These are phyloP conservation scores for Fusarium multiceps DNA, from an alignment of 2,329 filamentous ascomycete species.

Conservation along the genomic window DNA sequence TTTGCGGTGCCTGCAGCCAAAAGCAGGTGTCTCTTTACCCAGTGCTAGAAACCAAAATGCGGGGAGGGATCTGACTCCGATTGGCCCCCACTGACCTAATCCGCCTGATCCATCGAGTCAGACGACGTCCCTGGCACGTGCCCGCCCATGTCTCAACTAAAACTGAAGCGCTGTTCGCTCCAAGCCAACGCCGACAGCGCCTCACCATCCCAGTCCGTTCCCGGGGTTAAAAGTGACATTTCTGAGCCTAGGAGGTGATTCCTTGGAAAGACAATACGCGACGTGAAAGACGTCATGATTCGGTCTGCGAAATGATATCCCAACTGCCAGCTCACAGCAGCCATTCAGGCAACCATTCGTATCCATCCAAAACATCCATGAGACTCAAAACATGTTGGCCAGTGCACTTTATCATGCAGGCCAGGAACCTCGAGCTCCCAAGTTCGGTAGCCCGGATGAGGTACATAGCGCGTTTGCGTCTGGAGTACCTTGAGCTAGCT, in stretches of 20 bases:
- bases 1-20: slow-evolving; percentile 29
- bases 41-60: slow-evolving; percentile 43
- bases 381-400: slow-evolving; percentile 6
- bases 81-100: slow-evolving; percentile 42
- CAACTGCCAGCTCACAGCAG: slow-evolving; percentile 8
- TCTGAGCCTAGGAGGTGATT: slow-evolving; percentile 24
- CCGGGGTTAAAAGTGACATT: slow-evolving; percentile 20
- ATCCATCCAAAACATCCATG: slow-evolving; percentile 4
- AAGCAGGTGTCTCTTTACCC: slow-evolving; percentile 31
- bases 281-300: slow-evolving; percentile 37
- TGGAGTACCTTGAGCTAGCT: slow-evolving; percentile 15
- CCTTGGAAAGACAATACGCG: slow-evolving; percentile 33
- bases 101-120: slow-evolving; percentile 49
- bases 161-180: slow-evolving; percentile 25
- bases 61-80: slow-evolving; percentile 44
- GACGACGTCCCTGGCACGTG: slow-evolving; percentile 49
- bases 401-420: slow-evolving; percentile 25
- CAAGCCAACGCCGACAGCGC: slow-evolving; percentile 33
- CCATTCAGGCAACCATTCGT: background rate
- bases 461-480: slow-evolving; percentile 26
- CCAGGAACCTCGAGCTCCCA: slow-evolving; percentile 18
- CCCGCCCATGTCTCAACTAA: slow-evolving; percentile 39
- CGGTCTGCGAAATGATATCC: slow-evolving; percentile 8
- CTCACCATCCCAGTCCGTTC: slow-evolving; percentile 36
- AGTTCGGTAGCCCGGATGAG: slow-evolving; percentile 25